These are phyloP conservation scores for Calocybe cyanea DNA, from an alignment of 768 basidiomycete genomes.

Conservation along the genomic window DNA sequence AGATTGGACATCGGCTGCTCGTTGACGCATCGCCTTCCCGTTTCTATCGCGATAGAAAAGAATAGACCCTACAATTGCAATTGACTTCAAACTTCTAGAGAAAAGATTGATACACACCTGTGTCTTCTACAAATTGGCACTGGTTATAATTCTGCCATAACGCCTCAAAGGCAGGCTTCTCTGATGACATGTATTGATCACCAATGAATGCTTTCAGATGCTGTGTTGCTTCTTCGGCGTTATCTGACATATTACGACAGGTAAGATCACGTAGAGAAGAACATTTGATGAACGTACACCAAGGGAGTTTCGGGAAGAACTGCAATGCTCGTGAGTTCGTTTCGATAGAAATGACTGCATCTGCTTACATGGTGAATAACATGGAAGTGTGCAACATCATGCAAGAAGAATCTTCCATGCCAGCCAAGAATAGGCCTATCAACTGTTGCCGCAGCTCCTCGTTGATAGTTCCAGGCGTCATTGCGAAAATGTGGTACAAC, in stretches of 20 bases:
- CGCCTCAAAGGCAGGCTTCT: constrained; percentile 38
- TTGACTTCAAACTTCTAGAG: too few species aligned
- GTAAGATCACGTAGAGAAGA: too few species aligned
- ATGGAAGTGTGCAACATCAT: constrained; percentile 60
- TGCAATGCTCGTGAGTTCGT: too few species aligned
- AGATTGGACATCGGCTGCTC: too few species aligned
- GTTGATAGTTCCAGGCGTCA: constrained; percentile 54
- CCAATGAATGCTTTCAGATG: constrained; percentile 46
- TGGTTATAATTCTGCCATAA: constrained; percentile 54
- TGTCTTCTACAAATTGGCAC: constrained; percentile 57
- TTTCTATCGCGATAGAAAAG: too few species aligned
- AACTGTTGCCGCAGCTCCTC: constrained; percentile 58
- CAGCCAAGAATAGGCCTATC: constrained; percentile 57
- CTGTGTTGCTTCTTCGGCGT: constrained; percentile 47
- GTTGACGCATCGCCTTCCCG: too few species aligned
- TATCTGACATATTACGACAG: constrained; percentile 30
- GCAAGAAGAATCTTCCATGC: constrained; percentile 64
- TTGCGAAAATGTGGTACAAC: constrained; percentile 54
- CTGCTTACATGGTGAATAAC: constrained; percentile 53
- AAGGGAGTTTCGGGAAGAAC: constrained; percentile 61
- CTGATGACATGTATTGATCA: constrained; percentile 45
- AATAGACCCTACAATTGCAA: too few species aligned
- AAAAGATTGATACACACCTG: too few species aligned
- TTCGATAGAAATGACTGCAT: too few species aligned
- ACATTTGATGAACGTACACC: constrained; percentile 34